Percentiles rank a stretch among this genome's conserved stretches.
phyloP scores from a whole-genome alignment of 2,329 filamentous ascomycete species.

The Pseudovirgaria hyperparasitica region DNA sequence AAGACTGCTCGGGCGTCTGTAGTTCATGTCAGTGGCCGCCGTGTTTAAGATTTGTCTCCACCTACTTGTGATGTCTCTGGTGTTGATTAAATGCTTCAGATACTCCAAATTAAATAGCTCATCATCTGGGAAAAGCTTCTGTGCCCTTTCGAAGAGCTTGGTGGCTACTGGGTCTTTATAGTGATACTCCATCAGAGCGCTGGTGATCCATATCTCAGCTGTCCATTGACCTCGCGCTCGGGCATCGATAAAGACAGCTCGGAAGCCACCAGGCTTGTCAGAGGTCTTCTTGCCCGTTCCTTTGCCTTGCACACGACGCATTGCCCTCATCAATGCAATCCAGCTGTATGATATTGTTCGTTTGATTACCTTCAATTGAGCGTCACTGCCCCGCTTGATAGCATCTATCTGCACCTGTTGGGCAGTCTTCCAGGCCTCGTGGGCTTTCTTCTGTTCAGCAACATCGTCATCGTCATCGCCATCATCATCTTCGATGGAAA shows the following conservation, averaged over 20 bases:
- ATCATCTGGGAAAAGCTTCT: constrained; percentile 87
- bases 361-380: constrained; percentile 64
- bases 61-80: constrained; percentile 88
- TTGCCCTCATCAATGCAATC: constrained; percentile 88
- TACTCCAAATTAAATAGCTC: constrained; percentile 92
- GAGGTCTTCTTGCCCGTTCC: too few relatives aligned
- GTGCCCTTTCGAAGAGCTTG: constrained; percentile 91
- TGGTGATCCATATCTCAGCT: constrained; percentile 89
- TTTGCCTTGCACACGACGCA: constrained; percentile 84
- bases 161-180: constrained; percentile 88
- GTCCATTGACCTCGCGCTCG: constrained; percentile 77
- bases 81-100: constrained; percentile 83
- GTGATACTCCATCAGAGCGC: constrained; percentile 84
- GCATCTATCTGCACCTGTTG: constrained; percentile 43
- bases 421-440: constrained; percentile 37
- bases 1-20: constrained; percentile 89
- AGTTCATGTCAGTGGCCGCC: constrained; percentile 6
- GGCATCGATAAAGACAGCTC: constrained; percentile 81
- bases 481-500: constrained; percentile 24
- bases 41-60: constrained; percentile 8
- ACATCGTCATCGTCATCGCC: constrained; percentile 39
- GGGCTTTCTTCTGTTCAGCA: constrained; percentile 12
- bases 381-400: constrained; percentile 52
- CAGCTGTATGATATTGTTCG: constrained; percentile 84
- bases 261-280: constrained; percentile 54